Evolutionary conservation across 371 early-diverging fungal species (phyloP), one percentile per base, ranked within the genome.

Genomic region (Choanephora cucurbitarum): DNA sequence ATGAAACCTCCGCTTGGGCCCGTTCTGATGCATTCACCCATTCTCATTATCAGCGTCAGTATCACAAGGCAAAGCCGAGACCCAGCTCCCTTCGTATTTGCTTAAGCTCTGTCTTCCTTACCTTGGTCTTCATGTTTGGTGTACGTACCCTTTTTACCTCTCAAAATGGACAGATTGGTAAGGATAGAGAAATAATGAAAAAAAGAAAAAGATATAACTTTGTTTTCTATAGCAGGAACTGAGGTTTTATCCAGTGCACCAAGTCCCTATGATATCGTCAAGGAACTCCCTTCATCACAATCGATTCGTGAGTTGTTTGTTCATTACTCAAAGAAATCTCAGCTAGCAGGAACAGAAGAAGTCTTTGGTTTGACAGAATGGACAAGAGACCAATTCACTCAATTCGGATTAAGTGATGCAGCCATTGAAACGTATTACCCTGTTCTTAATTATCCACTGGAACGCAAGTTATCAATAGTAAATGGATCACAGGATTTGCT

Each of bases 391-490:
- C 66, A 77, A 41, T 82, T 79, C 40, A 43, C 51, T 17, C 63
- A 70, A 28, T 82, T 72, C 52, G 88, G 88, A 13, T 57, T 88
- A 37, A 50, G 56, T 3, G 75, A 81, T 34, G 62, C 80, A 32
- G 55, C 69, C 42, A 77, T 83, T 28, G 79, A 73, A 23, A 74
- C 80, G n/a, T 88, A 88, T 57, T 77, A 76, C 43, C 83, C 87
- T 19, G 67, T 75, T 58, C 54, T 88, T 17, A 85, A 84, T 62
- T 80, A 82, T 22, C 87, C 86, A 24, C 53, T 66, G 18, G 56
- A 66, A 4, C 84, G 80, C 42, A 70, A 74, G 9, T 70, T 89
- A 24, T 75, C 79, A 14, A 64, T 88, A 18, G 66, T 84, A 15
- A 67, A 79, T 33, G 78, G 78, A 24, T 74, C 74, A 7, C 57